Conservation (phyloP, 2,329 filamentous ascomycete genomes). For the Lizonia empirigonia region DNA sequence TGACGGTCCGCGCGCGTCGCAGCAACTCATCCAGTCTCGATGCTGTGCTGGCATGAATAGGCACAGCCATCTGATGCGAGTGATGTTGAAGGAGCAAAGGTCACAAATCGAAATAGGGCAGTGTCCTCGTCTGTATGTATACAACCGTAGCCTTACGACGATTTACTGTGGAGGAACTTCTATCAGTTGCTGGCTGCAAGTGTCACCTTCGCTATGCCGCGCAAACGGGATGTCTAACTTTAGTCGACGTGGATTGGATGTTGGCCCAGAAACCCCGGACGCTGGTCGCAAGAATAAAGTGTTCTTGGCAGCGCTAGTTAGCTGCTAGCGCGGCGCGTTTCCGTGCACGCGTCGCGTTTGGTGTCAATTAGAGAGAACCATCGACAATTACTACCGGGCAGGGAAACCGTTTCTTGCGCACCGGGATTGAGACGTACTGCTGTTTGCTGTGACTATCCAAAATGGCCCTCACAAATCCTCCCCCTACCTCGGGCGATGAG, state of each 20-base stretch:
- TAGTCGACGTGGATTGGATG: constrained; percentile 15
- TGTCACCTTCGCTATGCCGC: constrained; percentile 2
- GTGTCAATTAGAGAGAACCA: neutral
- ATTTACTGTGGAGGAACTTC: neutral
- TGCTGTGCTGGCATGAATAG: constrained; percentile 34
- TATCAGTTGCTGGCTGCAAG: neutral
- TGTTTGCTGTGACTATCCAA: neutral
- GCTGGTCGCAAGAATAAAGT: constrained; percentile 16
- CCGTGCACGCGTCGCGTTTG: neutral
- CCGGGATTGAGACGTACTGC: neutral
- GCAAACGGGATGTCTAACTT: neutral
- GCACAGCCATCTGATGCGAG: constrained; percentile 34
- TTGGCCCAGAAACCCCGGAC: constrained; percentile 8
- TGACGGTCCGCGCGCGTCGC: constrained; percentile 48
- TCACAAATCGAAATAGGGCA: neutral
- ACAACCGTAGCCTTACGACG: neutral
- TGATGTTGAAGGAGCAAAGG: neutral
- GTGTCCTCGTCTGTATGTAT: neutral
- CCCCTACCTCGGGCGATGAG: constrained; percentile 50
- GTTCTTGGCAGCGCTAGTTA: constrained; percentile 14
- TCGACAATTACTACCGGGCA: neutral
- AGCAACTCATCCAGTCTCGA: constrained; percentile 50
- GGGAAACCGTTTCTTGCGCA: too few relatives aligned
- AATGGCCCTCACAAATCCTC: constrained; percentile 31
- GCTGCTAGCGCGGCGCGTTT: neutral